Evolutionary conservation across 352 stramenopile species (phyloP).

Genomic region (Phytophthora syringae): DNA sequence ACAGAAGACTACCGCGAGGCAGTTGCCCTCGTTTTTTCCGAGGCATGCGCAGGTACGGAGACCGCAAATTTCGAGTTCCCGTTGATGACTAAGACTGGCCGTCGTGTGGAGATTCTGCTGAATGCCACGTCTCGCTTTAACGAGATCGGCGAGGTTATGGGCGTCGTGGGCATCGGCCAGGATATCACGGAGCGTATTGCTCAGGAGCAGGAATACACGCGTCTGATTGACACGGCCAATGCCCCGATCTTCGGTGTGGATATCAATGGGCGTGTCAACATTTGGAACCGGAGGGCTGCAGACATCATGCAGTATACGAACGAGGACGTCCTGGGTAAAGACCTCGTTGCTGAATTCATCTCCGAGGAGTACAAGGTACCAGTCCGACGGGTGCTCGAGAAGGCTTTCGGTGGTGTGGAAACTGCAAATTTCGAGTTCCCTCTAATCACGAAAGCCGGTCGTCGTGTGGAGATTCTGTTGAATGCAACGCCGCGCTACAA

Average conservation of each 20-base stretch:
- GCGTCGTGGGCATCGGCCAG: slow-evolving; percentile 42
- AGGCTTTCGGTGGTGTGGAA: too few relatives aligned
- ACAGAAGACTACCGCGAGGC: slow-evolving; percentile 29
- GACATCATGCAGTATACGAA: slow-evolving; percentile 84
- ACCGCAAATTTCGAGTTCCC: slow-evolving; percentile 57
- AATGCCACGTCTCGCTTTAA: slow-evolving; percentile 67
- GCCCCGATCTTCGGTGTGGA: slow-evolving; percentile 69
- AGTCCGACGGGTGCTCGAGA: too few relatives aligned
- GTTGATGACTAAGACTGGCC: slow-evolving; percentile 41
- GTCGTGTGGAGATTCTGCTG: slow-evolving; percentile 44
- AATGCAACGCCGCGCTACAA: too few relatives aligned
- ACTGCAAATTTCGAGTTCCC: too few relatives aligned
- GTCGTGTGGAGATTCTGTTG: too few relatives aligned
- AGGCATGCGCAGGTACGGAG: slow-evolving; percentile 13
- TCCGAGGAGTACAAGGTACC: too few relatives aligned
- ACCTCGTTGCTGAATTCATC: too few relatives aligned
- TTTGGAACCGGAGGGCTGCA: slow-evolving; percentile 91
- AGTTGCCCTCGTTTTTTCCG: slow-evolving; percentile 22
- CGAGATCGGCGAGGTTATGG: slow-evolving; percentile 50
- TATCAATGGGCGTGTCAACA: slow-evolving; percentile 49
- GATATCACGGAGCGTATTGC: slow-evolving; percentile 22
- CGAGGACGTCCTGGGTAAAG: slow-evolving; percentile 77
- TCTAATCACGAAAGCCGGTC: too few relatives aligned
- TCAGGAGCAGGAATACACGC: slow-evolving; percentile 20
- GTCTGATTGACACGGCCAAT: slow-evolving; percentile 38